Conservation (phyloP, 2,329 filamentous ascomycete genomes). For the Colletotrichum sp. region DNA sequence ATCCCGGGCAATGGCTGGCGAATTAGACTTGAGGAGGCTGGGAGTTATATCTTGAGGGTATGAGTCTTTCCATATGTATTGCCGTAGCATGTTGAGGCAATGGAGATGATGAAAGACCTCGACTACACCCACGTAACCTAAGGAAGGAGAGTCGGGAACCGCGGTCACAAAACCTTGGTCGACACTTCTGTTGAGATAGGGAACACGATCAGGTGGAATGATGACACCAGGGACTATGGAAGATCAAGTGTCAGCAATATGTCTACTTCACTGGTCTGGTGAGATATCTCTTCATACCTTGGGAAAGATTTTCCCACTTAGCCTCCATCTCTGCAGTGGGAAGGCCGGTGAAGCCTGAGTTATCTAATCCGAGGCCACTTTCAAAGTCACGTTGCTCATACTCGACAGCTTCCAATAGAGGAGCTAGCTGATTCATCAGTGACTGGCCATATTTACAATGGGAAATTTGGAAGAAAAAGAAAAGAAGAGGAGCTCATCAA, state of each 20-base stretch:
- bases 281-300: not conserved
- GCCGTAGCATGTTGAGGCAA: not conserved
- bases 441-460: not conserved
- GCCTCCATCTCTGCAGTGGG: not conserved
- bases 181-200: not conserved
- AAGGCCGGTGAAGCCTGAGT: not conserved
- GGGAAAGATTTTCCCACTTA: not conserved
- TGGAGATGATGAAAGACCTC: constrained; percentile 2
- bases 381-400: not conserved
- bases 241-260: not conserved
- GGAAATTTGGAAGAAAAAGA: not conserved
- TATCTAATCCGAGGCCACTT: not conserved
- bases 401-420: not conserved
- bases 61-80: not conserved
- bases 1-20: not conserved
- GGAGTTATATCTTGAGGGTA: not conserved
- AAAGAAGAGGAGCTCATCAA: not conserved
- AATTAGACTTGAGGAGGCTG: not conserved
- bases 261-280: not conserved
- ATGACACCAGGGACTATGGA: not conserved
- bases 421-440: not conserved
- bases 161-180: not conserved
- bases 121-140: not conserved
- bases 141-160: not conserved
- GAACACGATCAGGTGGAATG: not conserved